Evolutionary conservation across 441 rosid genomes (phyloP).

Genomic region (Caryocar brasiliense): DNA sequence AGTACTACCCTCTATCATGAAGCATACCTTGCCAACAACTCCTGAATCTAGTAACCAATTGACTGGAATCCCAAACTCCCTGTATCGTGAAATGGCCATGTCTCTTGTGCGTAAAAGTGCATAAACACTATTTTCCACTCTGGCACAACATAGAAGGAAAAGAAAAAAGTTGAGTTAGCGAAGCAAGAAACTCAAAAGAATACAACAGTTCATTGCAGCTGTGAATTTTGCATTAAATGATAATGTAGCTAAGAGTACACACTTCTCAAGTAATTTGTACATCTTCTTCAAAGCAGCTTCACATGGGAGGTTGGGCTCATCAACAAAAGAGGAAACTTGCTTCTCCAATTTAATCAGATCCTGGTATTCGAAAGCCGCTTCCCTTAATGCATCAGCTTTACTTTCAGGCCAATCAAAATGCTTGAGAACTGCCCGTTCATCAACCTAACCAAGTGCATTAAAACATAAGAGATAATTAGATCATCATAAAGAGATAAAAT

Average conservation of each 20-base stretch:
- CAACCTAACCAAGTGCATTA: conserved; percentile 45
- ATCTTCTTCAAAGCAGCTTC: conserved; percentile 87
- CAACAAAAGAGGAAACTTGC: conserved; percentile 63
- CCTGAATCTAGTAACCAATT: conserved; percentile 81
- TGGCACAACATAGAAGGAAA: conserved; percentile 17
- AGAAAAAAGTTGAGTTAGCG: conserved; percentile 1
- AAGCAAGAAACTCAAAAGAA: background rate
- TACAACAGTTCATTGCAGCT: no score
- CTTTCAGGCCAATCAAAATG: conserved; percentile 99
- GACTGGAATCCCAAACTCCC: conserved; percentile 75
- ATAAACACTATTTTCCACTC: conserved; percentile 84
- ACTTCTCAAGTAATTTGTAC: conserved; percentile 93
- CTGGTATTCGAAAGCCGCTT: conserved; percentile 92
- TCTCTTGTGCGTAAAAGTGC: conserved; percentile 91
- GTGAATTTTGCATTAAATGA: no score
- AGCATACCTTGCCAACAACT: conserved; percentile 82
- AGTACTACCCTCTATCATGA: background rate
- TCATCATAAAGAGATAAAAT: no score
- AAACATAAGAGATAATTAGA: background rate
- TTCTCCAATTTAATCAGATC: conserved; percentile 82
- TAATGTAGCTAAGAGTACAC: no score
- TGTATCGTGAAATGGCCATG: conserved; percentile 81
- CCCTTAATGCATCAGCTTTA: conserved; percentile 91
- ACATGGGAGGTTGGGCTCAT: conserved; percentile 74
- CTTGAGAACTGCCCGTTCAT: conserved; percentile 93